Evolutionary conservation across 352 stramenopile species (phyloP), one percentile per base, ranked within the genome.

Genomic region (Pythium periplocum): DNA sequence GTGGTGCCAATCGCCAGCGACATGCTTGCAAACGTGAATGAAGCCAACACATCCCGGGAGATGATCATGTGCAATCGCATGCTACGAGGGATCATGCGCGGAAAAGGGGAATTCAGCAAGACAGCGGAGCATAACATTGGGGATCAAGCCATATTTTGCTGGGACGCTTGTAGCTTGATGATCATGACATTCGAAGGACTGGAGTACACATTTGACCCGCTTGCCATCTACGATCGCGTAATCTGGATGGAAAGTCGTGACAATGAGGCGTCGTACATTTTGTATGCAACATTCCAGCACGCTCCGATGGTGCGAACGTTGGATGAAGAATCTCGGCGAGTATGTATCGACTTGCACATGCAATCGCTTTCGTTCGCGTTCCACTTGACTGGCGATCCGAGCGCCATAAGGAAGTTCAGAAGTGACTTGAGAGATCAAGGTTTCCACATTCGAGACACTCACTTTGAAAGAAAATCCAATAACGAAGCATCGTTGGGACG

Each of bases 351-450:
- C 37, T 70, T 63, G 11, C 49, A 70, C 32, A 51, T 62, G 42
- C 51, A 52, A 31, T 10, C 57, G 35, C 38, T 70, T 31, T 53
- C 52, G 7, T 70, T 70, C 51, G 53, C 57, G 8, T 53, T 70
- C 26, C 26, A 45, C 30, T 5, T 63, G 26, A 26, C n/a, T 35
- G 4, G 31, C 59, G 9, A 36, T 43, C 3, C 42, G 1, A 7
- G 1, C 6, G 52, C 30, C 1, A 45, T 62, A 8, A 36, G 41
- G 8, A 11, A 6, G 34, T 40, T 68, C 38, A 36, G 52, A 11
- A 59, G 47, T 4, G 10, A 54, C 11, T 44, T 69, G 9, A 34
- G 26, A 17, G 43, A 64, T 7, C 26, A 57, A 34, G 61, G 51
- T 4, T 34, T 69, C 43, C 39, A 62, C 9, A 35, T 65, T 35